These are phyloP conservation scores for Scortechinia acanthostroma DNA, from an alignment of 2,329 filamentous ascomycete genomes.

Conservation along the genomic window DNA sequence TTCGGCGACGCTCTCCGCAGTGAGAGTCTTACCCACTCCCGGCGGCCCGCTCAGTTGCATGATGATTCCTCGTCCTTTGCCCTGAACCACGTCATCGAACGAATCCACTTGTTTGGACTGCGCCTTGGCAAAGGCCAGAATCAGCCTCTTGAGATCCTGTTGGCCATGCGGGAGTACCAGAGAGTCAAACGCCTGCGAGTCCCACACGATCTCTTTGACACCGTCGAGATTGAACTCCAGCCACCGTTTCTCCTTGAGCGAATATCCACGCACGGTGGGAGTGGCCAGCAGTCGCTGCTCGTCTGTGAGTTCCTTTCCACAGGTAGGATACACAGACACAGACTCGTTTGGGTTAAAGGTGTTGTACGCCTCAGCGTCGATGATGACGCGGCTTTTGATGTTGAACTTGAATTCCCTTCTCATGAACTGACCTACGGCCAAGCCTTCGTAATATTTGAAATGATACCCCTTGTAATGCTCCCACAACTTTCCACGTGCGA, in stretches of 20 bases:
- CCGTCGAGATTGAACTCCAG: conserved; percentile 26
- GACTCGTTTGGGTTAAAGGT: conserved; percentile 31
- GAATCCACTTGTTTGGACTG: conserved; percentile 23
- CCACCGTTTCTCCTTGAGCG: conserved; percentile 31
- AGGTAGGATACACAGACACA: conserved; percentile 6
- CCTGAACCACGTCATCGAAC: conserved; percentile 37
- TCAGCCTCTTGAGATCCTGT: conserved; percentile 27
- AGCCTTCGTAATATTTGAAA: conserved; percentile 38
- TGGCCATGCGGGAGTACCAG: conserved; percentile 35
- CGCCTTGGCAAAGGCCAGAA: conserved; percentile 33
- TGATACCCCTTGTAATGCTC: conserved; percentile 36
- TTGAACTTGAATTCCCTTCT: conserved; percentile 22
- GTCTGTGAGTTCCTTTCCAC: conserved; percentile 10
- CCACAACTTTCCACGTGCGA: conserved; percentile 33
- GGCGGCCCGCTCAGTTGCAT: conserved; percentile 34
- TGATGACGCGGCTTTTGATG: conserved; percentile 38
- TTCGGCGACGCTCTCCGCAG: conserved; percentile 33
- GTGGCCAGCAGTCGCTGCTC: conserved; percentile 15
- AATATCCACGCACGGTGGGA: conserved; percentile 18
- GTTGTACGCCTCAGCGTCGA: conserved; percentile 39
- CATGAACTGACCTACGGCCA: conserved; percentile 19
- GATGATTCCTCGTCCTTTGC: conserved; percentile 28
- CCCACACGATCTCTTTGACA: conserved; percentile 31
- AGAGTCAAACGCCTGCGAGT: conserved; percentile 31
- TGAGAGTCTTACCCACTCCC: conserved; percentile 37